These are phyloP conservation scores for Brassica rapa DNA, from an alignment of 345 rosid species.

Conservation along the genomic window DNA sequence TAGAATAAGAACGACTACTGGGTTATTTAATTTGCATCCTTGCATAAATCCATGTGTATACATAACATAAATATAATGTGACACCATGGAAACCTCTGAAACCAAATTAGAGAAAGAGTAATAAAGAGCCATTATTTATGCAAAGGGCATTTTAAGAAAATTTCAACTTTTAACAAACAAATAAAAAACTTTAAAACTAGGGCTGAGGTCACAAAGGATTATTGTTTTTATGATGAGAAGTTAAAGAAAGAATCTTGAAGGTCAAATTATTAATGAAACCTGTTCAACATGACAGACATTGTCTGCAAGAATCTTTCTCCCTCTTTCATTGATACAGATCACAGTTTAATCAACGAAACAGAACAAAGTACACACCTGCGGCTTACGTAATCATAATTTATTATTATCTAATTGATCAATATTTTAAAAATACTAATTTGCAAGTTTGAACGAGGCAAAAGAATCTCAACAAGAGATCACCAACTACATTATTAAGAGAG, in stretches of 20 bases:
- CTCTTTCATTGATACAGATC: conserved; percentile 31
- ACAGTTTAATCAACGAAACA: conserved; percentile 34
- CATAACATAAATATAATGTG: neutral
- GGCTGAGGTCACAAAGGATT: conserved; percentile 43
- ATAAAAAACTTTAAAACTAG: conserved; percentile 26
- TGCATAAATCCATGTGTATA: neutral
- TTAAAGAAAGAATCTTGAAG: conserved; percentile 43
- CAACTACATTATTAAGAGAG: conserved; percentile 41
- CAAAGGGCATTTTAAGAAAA: conserved; percentile 33
- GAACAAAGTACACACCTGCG: conserved; percentile 36
- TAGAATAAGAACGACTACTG: conserved; percentile 17
- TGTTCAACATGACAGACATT: conserved; percentile 43
- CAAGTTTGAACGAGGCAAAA: conserved; percentile 16
- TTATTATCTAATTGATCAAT: conserved; percentile 16
- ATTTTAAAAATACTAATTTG: neutral
- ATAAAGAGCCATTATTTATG: conserved; percentile 1
- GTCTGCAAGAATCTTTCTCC: conserved; percentile 45
- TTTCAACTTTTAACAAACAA: conserved; percentile 28
- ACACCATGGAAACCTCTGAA: conserved; percentile 26
- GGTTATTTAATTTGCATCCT: conserved; percentile 13
- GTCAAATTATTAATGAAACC: conserved; percentile 41
- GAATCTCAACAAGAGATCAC: conserved; percentile 39
- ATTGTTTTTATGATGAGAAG: conserved; percentile 25
- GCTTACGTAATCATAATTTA: conserved; percentile 33
- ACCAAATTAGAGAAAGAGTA: neutral